These are phyloP conservation scores for Sporothrix protearum DNA, from an alignment of 2,329 filamentous ascomycete genomes.

Conservation along the genomic window DNA sequence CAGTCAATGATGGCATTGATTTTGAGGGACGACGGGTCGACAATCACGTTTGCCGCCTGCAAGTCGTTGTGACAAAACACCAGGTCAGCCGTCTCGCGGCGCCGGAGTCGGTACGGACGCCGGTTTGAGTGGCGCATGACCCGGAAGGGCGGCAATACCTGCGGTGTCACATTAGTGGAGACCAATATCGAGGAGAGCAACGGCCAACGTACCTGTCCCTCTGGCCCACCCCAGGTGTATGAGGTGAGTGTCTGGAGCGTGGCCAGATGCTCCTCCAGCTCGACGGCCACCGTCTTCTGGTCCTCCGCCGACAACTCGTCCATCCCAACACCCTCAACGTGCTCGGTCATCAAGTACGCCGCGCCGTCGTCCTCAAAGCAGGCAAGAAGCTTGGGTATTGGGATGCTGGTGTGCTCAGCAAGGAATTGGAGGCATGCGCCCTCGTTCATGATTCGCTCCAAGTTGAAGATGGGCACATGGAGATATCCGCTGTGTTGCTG, in stretches of 20 bases:
- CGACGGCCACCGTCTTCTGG: constrained; percentile 31
- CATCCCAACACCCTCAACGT: constrained; percentile 35
- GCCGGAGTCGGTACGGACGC: constrained; percentile 30
- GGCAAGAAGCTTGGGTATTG: constrained; percentile 31
- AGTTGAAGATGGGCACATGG: constrained; percentile 34
- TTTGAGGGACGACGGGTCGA: constrained; percentile 31
- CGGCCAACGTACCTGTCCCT: background rate
- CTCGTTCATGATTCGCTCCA: constrained; percentile 35
- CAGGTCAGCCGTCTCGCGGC: constrained; percentile 27
- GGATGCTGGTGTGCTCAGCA: constrained; percentile 32
- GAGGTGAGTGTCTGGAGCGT: constrained; percentile 34
- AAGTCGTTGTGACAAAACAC: constrained; percentile 33
- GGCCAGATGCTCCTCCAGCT: constrained; percentile 32
- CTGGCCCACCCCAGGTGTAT: constrained; percentile 13
- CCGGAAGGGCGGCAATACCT: constrained; percentile 28
- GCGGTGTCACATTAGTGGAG: no score
- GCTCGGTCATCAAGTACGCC: constrained; percentile 35
- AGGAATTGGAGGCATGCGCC: constrained; percentile 33
- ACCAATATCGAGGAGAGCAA: no score
- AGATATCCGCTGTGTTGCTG: constrained; percentile 30
- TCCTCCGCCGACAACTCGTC: constrained; percentile 31
- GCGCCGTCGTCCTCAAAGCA: constrained; percentile 36
- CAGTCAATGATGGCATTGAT: constrained; percentile 33
- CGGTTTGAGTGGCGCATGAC: constrained; percentile 30
- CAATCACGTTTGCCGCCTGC: constrained; percentile 31